Evolutionary conservation across 139 green algal species (phyloP).

Genomic region (Chlorella sp.): DNA sequence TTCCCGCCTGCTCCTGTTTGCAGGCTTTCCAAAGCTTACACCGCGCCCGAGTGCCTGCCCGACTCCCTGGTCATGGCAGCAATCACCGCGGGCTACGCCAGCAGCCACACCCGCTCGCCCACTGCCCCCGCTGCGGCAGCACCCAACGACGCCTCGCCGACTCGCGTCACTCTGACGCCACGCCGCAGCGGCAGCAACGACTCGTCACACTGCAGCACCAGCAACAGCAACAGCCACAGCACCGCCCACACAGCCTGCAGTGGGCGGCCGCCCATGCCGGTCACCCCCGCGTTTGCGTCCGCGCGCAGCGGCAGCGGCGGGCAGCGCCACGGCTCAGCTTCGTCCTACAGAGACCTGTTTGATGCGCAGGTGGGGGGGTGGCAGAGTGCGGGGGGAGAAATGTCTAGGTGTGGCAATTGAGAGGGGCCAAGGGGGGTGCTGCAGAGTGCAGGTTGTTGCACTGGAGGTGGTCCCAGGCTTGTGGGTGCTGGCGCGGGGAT

Average conservation of each 20-base stretch:
- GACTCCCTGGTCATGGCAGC: conserved; percentile 5
- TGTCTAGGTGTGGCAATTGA: too few relatives aligned
- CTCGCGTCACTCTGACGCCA: background rate
- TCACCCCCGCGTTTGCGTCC: background rate
- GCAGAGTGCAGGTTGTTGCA: too few relatives aligned
- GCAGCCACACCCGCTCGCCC: background rate
- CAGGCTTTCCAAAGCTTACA: background rate
- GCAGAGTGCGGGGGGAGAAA: background rate
- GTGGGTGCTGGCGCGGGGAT: too few relatives aligned
- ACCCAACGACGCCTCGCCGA: background rate
- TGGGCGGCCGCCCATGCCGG: conserved; percentile 3
- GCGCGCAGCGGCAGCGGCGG: conserved; percentile 11
- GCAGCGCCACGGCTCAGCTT: background rate
- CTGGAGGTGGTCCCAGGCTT: too few relatives aligned
- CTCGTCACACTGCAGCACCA: background rate
- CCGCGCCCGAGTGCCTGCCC: conserved; percentile 3
- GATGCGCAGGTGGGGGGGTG: background rate
- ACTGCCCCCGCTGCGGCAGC: background rate
- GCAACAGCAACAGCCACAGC: background rate
- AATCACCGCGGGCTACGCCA: background rate
- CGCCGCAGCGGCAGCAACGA: conserved; percentile 7
- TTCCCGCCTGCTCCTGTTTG: background rate
- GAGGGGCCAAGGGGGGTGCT: too few relatives aligned
- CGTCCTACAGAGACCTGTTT: conserved; percentile 13
- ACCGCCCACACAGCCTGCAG: background rate